Conservation (phyloP, 768 basidiomycete species). For the Psilocybe subaeruginosa region DNA sequence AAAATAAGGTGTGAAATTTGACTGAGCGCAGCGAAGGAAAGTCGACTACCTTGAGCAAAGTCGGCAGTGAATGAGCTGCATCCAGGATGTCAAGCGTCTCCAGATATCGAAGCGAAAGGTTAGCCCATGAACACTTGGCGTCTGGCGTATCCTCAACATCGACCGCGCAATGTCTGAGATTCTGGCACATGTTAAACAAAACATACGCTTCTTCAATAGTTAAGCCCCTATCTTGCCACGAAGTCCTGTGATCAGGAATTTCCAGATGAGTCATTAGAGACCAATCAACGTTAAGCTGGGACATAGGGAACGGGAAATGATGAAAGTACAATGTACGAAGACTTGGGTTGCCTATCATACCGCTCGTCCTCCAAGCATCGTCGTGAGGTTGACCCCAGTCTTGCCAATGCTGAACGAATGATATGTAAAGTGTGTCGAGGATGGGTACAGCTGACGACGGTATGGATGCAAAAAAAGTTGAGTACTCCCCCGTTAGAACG, state of each 20-base stretch:
- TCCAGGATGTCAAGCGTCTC: constrained; percentile 9
- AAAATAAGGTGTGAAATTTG: constrained; percentile 3
- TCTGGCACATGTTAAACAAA: neutral
- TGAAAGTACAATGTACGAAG: constrained; percentile 4
- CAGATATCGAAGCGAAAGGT: constrained; percentile 9
- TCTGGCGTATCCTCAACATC: neutral
- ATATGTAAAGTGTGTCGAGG: constrained; percentile 7
- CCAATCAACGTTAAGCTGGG: neutral
- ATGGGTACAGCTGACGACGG: neutral
- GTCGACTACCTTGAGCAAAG: neutral
- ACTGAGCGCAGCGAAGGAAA: constrained; percentile 2
- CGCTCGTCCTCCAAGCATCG: neutral
- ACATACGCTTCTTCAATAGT: neutral
- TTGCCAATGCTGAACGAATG: neutral
- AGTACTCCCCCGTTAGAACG: neutral
- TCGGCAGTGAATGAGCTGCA: neutral
- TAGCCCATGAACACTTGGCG: neutral
- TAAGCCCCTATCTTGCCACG: neutral
- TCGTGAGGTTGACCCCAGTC: neutral
- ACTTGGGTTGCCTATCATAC: neutral
- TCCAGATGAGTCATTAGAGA: constrained; percentile 2
- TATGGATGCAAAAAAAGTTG: constrained; percentile 3
- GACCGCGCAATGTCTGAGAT: constrained; percentile 5
- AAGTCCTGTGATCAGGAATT: neutral
- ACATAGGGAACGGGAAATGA: neutral